Evolutionary conservation across 2,329 filamentous ascomycete genomes (phyloP).

Genomic region (Nothophoma quercina): DNA sequence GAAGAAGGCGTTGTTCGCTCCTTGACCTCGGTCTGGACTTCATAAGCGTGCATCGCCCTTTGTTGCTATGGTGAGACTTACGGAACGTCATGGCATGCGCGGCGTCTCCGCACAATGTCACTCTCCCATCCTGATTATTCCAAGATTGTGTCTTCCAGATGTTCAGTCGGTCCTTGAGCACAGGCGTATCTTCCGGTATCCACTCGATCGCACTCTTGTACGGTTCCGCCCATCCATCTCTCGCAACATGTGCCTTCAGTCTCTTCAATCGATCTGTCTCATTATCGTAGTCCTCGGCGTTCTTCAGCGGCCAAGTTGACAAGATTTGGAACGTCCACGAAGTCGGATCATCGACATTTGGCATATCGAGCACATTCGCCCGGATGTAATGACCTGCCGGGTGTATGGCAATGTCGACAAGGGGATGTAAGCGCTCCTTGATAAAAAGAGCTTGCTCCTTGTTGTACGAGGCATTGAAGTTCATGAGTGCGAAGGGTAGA

Average conservation of each 20-base stretch:
- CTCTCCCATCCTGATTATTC: conserved; percentile 42
- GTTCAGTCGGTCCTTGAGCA: conserved; percentile 43
- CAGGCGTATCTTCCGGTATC: conserved; percentile 40
- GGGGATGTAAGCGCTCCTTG: conserved; percentile 35
- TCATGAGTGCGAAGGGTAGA: conserved; percentile 40
- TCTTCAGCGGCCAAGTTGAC: conserved; percentile 38
- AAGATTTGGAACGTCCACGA: conserved; percentile 48
- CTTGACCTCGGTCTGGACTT: conserved; percentile 46
- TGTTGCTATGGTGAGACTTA: conserved; percentile 16
- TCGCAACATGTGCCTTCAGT: conserved; percentile 37
- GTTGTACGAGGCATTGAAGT: conserved; percentile 40
- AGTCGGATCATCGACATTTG: conserved; percentile 39
- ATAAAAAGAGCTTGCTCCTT: conserved; percentile 35
- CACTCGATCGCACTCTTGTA: conserved; percentile 45
- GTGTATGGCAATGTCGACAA: conserved; percentile 44
- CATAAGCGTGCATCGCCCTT: not conserved
- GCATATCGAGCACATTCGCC: conserved; percentile 43
- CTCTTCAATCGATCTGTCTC: conserved; percentile 29
- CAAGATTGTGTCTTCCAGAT: conserved; percentile 47
- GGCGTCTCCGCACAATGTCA: conserved; percentile 49
- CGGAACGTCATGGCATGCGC: conserved; percentile 53
- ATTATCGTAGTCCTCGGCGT: conserved; percentile 40
- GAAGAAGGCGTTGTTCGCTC: conserved; percentile 48
- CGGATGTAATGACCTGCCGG: conserved; percentile 42
- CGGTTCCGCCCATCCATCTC: conserved; percentile 42